Percentiles rank a stretch among this genome's conserved stretches.
Evolutionary conservation across 805 yeast genomes (phyloP).

Genomic region (Deakozyma indianensis): DNA sequence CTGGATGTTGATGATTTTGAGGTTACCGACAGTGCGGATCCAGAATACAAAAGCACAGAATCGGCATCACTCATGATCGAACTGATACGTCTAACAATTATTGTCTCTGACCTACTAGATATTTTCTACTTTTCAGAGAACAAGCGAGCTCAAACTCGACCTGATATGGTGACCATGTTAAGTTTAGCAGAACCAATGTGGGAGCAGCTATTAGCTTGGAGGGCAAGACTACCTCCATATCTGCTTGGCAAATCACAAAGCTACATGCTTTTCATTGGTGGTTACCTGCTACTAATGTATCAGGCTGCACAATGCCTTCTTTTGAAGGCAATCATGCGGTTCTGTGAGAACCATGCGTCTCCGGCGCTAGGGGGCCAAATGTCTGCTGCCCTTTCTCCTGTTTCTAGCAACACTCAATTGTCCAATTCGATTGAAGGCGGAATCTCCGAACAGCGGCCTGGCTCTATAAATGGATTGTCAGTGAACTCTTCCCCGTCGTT

Average conservation of each 20-base stretch:
- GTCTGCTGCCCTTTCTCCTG: not conserved
- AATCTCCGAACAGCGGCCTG: not conserved
- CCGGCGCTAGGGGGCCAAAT: not conserved
- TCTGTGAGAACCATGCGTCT: conserved; percentile 5
- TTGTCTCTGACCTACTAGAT: conserved; percentile 10
- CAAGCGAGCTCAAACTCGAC: conserved; percentile 8
- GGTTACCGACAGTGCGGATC: conserved; percentile 8
- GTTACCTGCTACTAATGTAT: conserved; percentile 11
- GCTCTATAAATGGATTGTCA: not conserved
- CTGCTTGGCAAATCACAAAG: conserved; percentile 8
- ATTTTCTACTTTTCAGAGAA: conserved; percentile 9
- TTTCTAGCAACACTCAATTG: not conserved
- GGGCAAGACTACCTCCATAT: conserved; percentile 8
- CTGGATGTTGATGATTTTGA: conserved; percentile 15
- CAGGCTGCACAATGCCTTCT: conserved; percentile 9
- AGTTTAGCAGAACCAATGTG: conserved; percentile 10
- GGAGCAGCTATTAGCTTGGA: conserved; percentile 9
- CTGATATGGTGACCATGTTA: conserved; percentile 8
- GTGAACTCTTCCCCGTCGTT: not conserved
- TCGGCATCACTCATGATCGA: conserved; percentile 5
- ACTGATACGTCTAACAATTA: conserved; percentile 8
- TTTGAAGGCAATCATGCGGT: conserved; percentile 10
- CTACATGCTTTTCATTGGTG: conserved; percentile 8
- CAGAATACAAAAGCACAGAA: not conserved
- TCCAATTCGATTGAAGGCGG: not conserved